A percentile compares a stretch with the other conserved stretches of the same genome.
phyloP scores from a whole-genome alignment of 2,329 filamentous ascomycete genomes.

The Aspergillus intermedius region DNA sequence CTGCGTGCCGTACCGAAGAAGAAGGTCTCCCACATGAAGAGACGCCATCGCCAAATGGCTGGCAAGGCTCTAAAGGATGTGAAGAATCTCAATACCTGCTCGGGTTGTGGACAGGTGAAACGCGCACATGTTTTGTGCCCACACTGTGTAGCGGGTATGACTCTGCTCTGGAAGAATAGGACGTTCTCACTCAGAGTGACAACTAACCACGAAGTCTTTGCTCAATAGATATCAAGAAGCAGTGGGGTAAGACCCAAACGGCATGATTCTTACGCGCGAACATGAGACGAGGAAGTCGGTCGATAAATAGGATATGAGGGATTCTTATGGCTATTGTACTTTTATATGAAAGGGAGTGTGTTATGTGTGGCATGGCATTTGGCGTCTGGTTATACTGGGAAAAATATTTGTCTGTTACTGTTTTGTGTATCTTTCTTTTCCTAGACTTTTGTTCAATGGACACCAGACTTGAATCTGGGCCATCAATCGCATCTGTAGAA shows the following conservation, averaged over 20 bases:
- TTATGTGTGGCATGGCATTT: conserved; percentile 31
- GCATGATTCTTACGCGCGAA: conserved; percentile 15
- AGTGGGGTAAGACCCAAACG: conserved; percentile 36
- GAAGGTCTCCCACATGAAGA: conserved; percentile 96
- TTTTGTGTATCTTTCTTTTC: conserved; percentile 6
- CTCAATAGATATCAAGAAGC: conserved; percentile 38
- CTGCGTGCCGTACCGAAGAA: conserved; percentile 94
- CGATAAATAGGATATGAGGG: conserved; percentile 2
- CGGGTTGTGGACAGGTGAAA: conserved; percentile 81
- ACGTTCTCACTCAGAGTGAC: neutral
- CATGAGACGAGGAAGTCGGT: conserved; percentile 3
- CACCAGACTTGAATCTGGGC: neutral
- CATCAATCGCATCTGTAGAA: neutral
- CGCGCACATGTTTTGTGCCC: conserved; percentile 83
- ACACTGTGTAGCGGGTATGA: conserved; percentile 74
- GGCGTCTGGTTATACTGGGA: conserved; percentile 27
- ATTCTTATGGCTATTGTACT: conserved; percentile 15
- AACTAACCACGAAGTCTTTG: conserved; percentile 4
- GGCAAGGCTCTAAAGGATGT: conserved; percentile 93
- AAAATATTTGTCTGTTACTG: conserved; percentile 7
- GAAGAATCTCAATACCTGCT: conserved; percentile 78
- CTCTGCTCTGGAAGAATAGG: neutral
- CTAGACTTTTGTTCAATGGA: conserved; percentile 3
- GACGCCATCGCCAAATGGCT: conserved; percentile 85
- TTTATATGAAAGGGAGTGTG: conserved; percentile 15